A percentile compares a stretch with the other conserved stretches of the same genome.
phyloP scores from a whole-genome alignment of 176 grass and related monocot species.

The Cenchrus purpureus region DNA sequence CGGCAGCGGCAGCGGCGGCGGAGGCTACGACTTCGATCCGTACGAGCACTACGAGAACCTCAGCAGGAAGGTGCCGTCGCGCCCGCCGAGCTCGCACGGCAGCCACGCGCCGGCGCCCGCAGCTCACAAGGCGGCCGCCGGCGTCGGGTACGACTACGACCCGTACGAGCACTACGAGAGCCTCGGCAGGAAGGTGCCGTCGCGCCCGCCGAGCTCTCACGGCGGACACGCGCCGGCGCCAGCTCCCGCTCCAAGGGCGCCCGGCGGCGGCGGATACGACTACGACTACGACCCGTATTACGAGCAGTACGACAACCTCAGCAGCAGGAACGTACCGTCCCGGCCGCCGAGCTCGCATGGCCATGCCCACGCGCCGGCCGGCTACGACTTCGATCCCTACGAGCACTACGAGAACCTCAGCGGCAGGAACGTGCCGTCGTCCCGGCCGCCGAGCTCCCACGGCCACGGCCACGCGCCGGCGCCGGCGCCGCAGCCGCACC shows the following conservation, averaged over 20 bases:
- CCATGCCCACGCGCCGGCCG: background rate
- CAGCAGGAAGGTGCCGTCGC: slow-evolving; percentile 27
- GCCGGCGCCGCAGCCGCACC: background rate
- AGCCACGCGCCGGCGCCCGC: background rate
- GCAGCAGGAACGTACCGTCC: slow-evolving; percentile 16
- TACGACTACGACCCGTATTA: slow-evolving; percentile 47
- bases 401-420: slow-evolving; percentile 55
- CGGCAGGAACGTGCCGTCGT: slow-evolving; percentile 12
- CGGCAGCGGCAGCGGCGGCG: background rate
- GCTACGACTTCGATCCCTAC: slow-evolving; percentile 47
- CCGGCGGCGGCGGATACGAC: background rate
- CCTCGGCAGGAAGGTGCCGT: slow-evolving; percentile 30
- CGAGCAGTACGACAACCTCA: slow-evolving; percentile 53
- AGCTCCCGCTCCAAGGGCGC: background rate
- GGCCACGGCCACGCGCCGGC: background rate
- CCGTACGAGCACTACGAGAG: slow-evolving; percentile 58
- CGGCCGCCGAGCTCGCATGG: slow-evolving; percentile 31
- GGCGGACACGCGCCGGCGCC: background rate
- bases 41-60: slow-evolving; percentile 59
- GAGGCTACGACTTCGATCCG: slow-evolving; percentile 47
- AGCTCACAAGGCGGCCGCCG: background rate
- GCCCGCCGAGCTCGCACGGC: slow-evolving; percentile 31
- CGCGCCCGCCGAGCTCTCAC: slow-evolving; percentile 30
- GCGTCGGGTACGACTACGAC: slow-evolving; percentile 31
- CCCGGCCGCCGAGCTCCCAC: slow-evolving; percentile 36